Evolutionary conservation across 208 protist species (phyloP).

Genomic region (Trypanosoma melophagium): DNA sequence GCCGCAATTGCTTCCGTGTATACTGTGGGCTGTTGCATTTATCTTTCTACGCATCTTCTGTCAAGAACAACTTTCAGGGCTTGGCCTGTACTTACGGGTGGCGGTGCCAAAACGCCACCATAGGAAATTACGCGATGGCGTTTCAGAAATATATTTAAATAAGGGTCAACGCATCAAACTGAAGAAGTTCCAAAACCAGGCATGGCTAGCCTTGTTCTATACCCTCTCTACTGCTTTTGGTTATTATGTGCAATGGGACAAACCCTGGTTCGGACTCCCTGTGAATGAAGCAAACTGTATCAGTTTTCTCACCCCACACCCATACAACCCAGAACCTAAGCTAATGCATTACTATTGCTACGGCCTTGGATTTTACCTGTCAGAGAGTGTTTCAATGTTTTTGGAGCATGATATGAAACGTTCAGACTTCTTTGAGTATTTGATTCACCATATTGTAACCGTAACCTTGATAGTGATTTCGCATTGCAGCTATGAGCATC

Average conservation of each 20-base stretch:
- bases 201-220: conserved; percentile 73
- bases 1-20: conserved; percentile 25
- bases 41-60: conserved; percentile 49
- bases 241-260: conserved; percentile 44
- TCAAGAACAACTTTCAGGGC: conserved; percentile 37
- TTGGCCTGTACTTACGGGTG: conserved; percentile 61
- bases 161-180: conserved; percentile 36
- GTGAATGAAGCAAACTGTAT: conserved; percentile 34
- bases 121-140: conserved; percentile 26
- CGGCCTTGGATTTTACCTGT: conserved; percentile 67
- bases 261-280: conserved; percentile 64
- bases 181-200: conserved; percentile 73
- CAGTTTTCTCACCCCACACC: conserved; percentile 49
- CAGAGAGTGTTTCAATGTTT: conserved; percentile 54
- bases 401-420: conserved; percentile 55
- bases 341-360: conserved; percentile 69
- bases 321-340: conserved; percentile 41
- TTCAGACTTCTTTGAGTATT: conserved; percentile 68
- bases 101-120: conserved; percentile 30
- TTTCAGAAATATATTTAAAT: conserved; percentile 32
- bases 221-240: conserved; percentile 51
- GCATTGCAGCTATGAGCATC: conserved; percentile 59
- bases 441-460: conserved; percentile 65
- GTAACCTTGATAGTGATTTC: conserved; percentile 56
- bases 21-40: conserved; percentile 55